Evolutionary conservation across 1,139 yeast species (phyloP).

Genomic region (Pichia sp.): DNA sequence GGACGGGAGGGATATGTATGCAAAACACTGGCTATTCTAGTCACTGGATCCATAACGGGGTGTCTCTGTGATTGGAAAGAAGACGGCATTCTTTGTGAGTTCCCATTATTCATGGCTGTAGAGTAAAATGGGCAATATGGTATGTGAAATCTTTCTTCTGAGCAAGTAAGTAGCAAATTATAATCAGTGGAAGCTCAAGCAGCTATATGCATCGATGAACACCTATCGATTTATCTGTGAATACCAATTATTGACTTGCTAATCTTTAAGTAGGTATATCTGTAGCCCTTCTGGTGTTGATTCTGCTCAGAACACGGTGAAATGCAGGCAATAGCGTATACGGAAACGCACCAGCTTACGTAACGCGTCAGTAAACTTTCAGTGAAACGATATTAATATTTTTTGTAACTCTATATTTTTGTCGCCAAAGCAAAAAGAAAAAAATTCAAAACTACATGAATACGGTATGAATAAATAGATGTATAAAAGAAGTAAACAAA

Average conservation of each 20-base stretch:
- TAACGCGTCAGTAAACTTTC: background rate
- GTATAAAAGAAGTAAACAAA: background rate
- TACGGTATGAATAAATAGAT: background rate
- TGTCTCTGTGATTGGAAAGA: conserved; percentile 1
- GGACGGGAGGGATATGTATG: conserved; percentile 14
- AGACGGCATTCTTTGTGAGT: background rate
- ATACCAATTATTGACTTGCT: no score
- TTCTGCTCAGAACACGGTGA: background rate
- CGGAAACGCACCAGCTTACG: background rate
- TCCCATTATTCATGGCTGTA: background rate
- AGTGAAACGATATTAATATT: no score
- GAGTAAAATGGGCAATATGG: background rate
- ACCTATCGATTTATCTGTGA: no score
- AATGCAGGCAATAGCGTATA: background rate
- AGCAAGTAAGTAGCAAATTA: no score
- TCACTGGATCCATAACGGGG: conserved; percentile 5
- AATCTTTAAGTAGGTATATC: background rate
- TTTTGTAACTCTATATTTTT: background rate
- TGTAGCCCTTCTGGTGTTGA: background rate
- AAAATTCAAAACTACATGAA: background rate
- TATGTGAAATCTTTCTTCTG: no score
- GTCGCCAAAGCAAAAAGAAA: background rate
- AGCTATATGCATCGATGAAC: background rate
- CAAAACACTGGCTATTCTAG: conserved; percentile 6
- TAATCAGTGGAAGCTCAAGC: background rate